Conservation (phyloP, 345 rosid genomes). For the Sisymbrium irio region DNA sequence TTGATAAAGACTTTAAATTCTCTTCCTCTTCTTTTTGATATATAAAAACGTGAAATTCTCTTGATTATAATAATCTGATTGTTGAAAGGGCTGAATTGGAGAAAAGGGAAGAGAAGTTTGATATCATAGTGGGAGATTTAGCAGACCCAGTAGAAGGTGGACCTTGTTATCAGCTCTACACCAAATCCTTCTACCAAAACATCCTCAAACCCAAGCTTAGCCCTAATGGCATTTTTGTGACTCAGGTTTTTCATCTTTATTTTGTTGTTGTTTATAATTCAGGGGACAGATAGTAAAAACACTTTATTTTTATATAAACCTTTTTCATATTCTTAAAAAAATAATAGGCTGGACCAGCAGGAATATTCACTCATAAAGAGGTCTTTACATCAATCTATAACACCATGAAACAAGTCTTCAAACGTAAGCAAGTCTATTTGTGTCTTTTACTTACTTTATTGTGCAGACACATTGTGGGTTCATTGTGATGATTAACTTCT, state of each 20-base stretch:
- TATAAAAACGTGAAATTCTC: neutral
- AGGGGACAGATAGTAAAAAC: neutral
- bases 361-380: slow-evolving; percentile 90
- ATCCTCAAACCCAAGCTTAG: slow-evolving; percentile 78
- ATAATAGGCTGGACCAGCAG: slow-evolving; percentile 92
- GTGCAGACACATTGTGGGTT: neutral
- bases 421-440: slow-evolving; percentile 47
- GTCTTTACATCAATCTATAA: slow-evolving; percentile 89
- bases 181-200: slow-evolving; percentile 79
- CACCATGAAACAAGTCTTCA: slow-evolving; percentile 88
- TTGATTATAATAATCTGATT: neutral
- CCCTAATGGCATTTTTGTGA: slow-evolving; percentile 79
- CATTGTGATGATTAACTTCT: neutral
- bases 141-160: slow-evolving; percentile 99
- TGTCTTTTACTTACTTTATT: neutral
- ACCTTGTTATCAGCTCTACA: slow-evolving; percentile 96
- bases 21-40: no score
- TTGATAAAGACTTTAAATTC: neutral
- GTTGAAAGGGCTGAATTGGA: slow-evolving; percentile 70
- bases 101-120: slow-evolving; percentile 71
- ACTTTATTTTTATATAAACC: neutral
- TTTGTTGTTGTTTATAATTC: neutral
- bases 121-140: slow-evolving; percentile 88
- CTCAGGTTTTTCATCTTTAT: slow-evolving; percentile 54
- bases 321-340: neutral